Evolutionary conservation across 202 grass and related monocot genomes (phyloP).

Genomic region (Setaria italica): DNA sequence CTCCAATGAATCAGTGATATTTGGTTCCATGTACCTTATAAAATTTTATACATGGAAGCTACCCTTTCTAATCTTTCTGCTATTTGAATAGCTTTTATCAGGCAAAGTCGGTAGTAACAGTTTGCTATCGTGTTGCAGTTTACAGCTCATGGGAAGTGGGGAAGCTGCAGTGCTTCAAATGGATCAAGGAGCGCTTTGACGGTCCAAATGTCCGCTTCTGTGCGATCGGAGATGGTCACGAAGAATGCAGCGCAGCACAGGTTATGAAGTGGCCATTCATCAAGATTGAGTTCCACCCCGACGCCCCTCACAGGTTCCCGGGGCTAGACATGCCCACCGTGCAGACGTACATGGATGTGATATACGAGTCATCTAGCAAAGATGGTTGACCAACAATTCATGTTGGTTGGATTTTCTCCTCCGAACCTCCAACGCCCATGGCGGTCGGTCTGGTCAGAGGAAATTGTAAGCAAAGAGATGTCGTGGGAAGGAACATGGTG

Average conservation of each 20-base stretch:
- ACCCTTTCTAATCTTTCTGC: neutral
- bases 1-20: slow-evolving; percentile 9
- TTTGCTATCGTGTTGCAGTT: slow-evolving; percentile 54
- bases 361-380: slow-evolving; percentile 60
- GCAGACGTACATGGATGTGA: slow-evolving; percentile 62
- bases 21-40: neutral
- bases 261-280: slow-evolving; percentile 92
- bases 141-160: slow-evolving; percentile 99
- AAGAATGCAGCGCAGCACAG: slow-evolving; percentile 81
- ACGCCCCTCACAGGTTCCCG: slow-evolving; percentile 73
- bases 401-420: slow-evolving; percentile 14
- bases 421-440: neutral
- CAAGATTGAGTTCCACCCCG: slow-evolving; percentile 78
- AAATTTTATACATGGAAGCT: neutral
- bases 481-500: slow-evolving; percentile 22
- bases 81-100: slow-evolving; percentile 2
- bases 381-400: slow-evolving; percentile 45
- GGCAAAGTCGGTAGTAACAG: neutral
- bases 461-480: slow-evolving; percentile 44
- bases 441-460: slow-evolving; percentile 1
- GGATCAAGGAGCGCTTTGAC: slow-evolving; percentile 85
- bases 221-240: slow-evolving; percentile 79
- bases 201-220: slow-evolving; percentile 78
- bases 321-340: slow-evolving; percentile 69
- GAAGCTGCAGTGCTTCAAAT: slow-evolving; percentile 92